Conservation (phyloP, 148 eudicot species). For the Gaultheria prostrata region DNA sequence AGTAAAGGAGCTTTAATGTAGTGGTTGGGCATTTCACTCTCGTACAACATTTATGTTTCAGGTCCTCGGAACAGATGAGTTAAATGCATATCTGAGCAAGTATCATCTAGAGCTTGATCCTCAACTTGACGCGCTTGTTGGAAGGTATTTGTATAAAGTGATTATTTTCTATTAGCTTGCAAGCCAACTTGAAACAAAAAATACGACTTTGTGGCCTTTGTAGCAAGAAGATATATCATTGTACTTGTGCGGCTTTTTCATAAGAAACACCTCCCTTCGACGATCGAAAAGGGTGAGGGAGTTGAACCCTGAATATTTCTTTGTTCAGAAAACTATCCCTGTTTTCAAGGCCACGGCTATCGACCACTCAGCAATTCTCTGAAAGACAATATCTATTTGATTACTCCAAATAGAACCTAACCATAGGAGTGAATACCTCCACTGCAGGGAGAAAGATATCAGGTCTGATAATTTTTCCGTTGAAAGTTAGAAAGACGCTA, state of each 20-base stretch:
- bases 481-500: neutral
- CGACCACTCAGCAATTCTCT: neutral
- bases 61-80: conserved; percentile 48
- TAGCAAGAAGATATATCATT: neutral
- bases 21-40: neutral
- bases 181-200: neutral
- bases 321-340: neutral
- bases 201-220: neutral
- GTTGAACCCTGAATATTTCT: neutral
- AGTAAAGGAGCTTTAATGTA: neutral
- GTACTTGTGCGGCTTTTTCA: neutral
- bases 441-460: neutral
- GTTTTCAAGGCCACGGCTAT: neutral
- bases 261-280: neutral
- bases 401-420: neutral
- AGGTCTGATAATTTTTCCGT: neutral
- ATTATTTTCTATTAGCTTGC: neutral
- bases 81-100: conserved; percentile 41
- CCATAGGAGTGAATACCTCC: neutral
- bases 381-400: neutral
- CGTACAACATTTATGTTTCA: conserved; percentile 5
- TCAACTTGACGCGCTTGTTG: conserved; percentile 44
- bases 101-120: conserved; percentile 42
- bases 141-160: conserved; percentile 22
- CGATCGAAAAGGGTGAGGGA: neutral